Conservation (phyloP, 495 filamentous ascomycete genomes). For the Penicillium alfredii region DNA sequence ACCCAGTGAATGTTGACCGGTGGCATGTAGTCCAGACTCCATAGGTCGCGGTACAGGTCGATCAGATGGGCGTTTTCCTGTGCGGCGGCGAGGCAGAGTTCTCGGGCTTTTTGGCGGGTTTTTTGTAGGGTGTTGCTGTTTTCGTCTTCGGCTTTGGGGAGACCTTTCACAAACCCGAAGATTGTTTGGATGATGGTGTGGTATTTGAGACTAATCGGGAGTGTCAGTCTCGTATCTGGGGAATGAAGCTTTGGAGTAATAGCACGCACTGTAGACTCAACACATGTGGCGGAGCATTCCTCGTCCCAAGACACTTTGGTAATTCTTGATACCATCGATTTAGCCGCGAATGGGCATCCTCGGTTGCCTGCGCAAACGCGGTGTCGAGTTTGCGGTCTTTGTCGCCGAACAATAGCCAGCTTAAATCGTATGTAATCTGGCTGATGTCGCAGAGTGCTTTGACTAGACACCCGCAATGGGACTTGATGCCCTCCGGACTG, state of each 20-base stretch:
- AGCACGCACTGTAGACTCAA: conserved; percentile 28
- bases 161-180: conserved; percentile 14
- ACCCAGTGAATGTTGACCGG: conserved; percentile 28
- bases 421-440: conserved; percentile 22
- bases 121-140: background rate
- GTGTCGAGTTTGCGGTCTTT: conserved; percentile 12
- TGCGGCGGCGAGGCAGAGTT: conserved; percentile 15
- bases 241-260: background rate
- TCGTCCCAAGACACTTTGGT: conserved; percentile 18
- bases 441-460: conserved; percentile 22
- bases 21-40: conserved; percentile 27
- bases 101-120: background rate
- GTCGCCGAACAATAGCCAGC: conserved; percentile 18
- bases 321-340: conserved; percentile 26
- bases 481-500: conserved; percentile 11
- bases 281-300: conserved; percentile 22
- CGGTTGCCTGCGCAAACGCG: conserved; percentile 12
- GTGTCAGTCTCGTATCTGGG: too few relatives aligned
- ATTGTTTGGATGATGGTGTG: conserved; percentile 25
- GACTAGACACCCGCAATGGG: conserved; percentile 26
- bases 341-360: conserved; percentile 21
- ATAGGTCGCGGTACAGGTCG: conserved; percentile 18
- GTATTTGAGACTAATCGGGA: conserved; percentile 19
- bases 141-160: background rate
- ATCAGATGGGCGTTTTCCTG: conserved; percentile 16